Base-by-base conservation (phyloP, 129 eudicot species). In the Escallonia herrerae region DNA sequence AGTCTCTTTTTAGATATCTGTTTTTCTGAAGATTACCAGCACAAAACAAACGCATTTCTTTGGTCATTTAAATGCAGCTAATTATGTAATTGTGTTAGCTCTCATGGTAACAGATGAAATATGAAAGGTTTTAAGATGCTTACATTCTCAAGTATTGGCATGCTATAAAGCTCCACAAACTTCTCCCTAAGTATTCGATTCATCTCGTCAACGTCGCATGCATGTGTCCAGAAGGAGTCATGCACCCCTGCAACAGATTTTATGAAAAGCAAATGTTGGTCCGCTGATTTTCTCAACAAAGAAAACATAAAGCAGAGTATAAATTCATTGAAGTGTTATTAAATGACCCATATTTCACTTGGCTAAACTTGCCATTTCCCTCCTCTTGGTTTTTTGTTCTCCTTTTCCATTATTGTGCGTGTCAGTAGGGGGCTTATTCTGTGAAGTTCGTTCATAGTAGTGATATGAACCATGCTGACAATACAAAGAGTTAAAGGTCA, bases 171-270 rank as follows among this genome's bases (percentile, higher is more conserved):
- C 72, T 91, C 96, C 74, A 91, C 97, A 76, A 91, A 91, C 46
- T 91, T 91, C 73, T 83, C 89, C 45, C 97, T 68, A 10, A 91
- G 84, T 68, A 91, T 84, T 65, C 47, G 72, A 60, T 87, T 91
- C 97, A 91, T 91, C 71, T 59, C 65, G 69, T 91, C 97, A 44
- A 91, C 84, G 63, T 91, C 91, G 61, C 97, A 83, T 38, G 97
- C 97, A 75, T 91, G 97, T 37, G 97, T 91, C 97, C 97, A 91
- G 75, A 87, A 91, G 8, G 97, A 91, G 66, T 91, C 97, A 58
- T 91, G 97, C 72, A 91, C 97, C 56, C 97, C 97, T 91, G 88
- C 72, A 62, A 49, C 8, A 67, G 53, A 45, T 51, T 40, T 51
- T 10, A 74, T 33, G 52, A 62, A 33, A 56, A 47, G 49, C 51